A percentile compares a stretch with the other conserved stretches of the same genome.
phyloP scores from a whole-genome alignment of 208 protist genomes.

The Wallacemonas sp. region DNA sequence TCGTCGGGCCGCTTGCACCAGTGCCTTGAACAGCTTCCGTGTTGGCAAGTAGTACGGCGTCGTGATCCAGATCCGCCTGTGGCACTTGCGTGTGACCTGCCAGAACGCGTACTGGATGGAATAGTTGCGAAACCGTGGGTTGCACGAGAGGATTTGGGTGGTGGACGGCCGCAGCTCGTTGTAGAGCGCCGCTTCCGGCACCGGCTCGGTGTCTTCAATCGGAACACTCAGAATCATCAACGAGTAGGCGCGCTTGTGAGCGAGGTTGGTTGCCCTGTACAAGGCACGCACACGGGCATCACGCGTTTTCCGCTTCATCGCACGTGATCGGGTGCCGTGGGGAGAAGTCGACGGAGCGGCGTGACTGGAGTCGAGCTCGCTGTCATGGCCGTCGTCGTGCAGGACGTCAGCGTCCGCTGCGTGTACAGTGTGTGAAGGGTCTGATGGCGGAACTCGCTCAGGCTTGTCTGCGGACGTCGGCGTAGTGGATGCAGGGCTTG shows the following conservation, averaged over 20 bases:
- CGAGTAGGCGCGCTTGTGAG: slow-evolving; percentile 60
- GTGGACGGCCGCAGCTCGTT: slow-evolving; percentile 32
- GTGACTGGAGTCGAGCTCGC: slow-evolving; percentile 1
- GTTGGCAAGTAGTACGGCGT: slow-evolving; percentile 93
- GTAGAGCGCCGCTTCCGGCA: slow-evolving; percentile 73
- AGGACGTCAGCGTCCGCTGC: no score
- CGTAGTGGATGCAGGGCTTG: no score
- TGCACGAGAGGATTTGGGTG: slow-evolving; percentile 84
- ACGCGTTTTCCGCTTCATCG: slow-evolving; percentile 55
- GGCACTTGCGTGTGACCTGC: slow-evolving; percentile 79
- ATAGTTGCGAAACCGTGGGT: slow-evolving; percentile 84
- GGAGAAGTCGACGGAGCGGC: not conserved
- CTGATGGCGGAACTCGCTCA: no score
- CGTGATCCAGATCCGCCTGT: slow-evolving; percentile 86
- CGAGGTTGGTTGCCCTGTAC: slow-evolving; percentile 32
- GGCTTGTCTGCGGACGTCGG: no score
- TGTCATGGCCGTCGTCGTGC: no score
- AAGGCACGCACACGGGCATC: slow-evolving; percentile 38
- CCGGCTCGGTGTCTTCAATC: slow-evolving; percentile 61
- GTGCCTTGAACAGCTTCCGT: slow-evolving; percentile 68
- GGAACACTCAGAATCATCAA: slow-evolving; percentile 35
- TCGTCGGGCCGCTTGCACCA: slow-evolving; percentile 71
- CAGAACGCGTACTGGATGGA: slow-evolving; percentile 90
- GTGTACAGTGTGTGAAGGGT: no score
- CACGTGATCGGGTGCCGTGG: not conserved